Conservation (phyloP, 2,329 filamentous ascomycete genomes). For the Boeremia lycopersici region DNA sequence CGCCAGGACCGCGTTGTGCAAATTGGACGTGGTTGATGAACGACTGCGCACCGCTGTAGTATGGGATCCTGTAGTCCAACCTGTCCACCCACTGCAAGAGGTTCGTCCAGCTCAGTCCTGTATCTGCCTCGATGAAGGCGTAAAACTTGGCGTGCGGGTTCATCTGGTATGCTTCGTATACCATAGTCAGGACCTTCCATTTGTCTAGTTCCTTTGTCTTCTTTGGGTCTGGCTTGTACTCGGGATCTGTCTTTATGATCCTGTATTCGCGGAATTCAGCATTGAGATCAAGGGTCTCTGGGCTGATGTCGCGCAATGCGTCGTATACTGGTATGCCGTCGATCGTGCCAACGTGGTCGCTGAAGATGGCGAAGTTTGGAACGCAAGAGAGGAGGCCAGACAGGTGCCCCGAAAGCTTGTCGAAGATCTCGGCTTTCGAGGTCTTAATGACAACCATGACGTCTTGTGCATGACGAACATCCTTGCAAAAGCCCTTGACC, state of each 20-base stretch:
- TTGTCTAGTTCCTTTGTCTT: constrained; percentile 61
- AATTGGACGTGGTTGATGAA: constrained; percentile 47
- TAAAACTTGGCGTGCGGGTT: constrained; percentile 37
- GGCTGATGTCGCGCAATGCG: constrained; percentile 53
- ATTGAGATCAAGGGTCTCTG: constrained; percentile 43
- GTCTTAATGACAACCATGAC: constrained; percentile 64
- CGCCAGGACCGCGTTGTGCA: constrained; percentile 52
- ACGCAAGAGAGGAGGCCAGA: constrained; percentile 61
- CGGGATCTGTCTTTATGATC: constrained; percentile 51
- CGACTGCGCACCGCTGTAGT: constrained; percentile 50
- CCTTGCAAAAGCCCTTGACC: constrained; percentile 27
- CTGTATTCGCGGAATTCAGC: constrained; percentile 61
- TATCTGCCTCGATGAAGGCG: constrained; percentile 46
- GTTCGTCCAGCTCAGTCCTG: constrained; percentile 45
- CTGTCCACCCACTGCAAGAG: constrained; percentile 48
- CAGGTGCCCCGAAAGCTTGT: constrained; percentile 62
- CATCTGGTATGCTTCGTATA: constrained; percentile 54
- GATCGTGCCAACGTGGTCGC: constrained; percentile 61
- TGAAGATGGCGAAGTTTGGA: constrained; percentile 63
- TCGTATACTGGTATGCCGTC: constrained; percentile 58
- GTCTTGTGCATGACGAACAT: constrained; percentile 51
- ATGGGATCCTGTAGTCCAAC: constrained; percentile 49
- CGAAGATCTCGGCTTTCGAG: constrained; percentile 61
- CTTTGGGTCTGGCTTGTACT: constrained; percentile 48
- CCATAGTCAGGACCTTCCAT: constrained; percentile 64